These are phyloP conservation scores for Aspergillus intermedius DNA, from an alignment of 2,329 filamentous ascomycete species.

Conservation along the genomic window DNA sequence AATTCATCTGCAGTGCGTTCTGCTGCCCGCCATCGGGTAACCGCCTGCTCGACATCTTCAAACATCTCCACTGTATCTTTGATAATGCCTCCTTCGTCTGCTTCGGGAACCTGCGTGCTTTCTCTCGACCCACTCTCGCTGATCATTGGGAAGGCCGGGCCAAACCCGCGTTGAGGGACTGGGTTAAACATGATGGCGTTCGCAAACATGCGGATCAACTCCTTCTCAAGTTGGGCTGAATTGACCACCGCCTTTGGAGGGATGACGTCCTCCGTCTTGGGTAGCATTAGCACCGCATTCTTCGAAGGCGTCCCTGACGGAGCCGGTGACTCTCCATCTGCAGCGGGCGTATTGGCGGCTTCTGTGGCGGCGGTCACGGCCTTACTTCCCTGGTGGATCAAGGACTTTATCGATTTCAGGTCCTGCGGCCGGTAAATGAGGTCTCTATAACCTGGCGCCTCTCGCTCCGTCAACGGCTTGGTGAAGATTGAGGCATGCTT, in stretches of 20 bases:
- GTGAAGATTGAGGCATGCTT: constrained; percentile 75
- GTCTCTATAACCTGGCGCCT: constrained; percentile 68
- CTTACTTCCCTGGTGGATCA: constrained; percentile 50
- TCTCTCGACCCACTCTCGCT: constrained; percentile 33
- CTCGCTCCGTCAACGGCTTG: constrained; percentile 64
- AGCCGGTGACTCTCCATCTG: constrained; percentile 48
- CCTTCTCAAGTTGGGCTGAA: constrained; percentile 82
- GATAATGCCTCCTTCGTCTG: constrained; percentile 79
- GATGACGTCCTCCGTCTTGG: constrained; percentile 67
- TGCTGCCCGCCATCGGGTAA: constrained; percentile 68
- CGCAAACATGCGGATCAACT: constrained; percentile 92
- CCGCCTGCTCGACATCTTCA: constrained; percentile 71
- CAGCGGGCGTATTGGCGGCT: constrained; percentile 61
- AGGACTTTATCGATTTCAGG: constrained; percentile 68
- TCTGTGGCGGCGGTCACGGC: constrained; percentile 40
- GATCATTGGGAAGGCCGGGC: constrained; percentile 51
- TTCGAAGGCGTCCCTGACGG: constrained; percentile 32
- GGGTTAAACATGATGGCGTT: constrained; percentile 99
- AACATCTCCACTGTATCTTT: constrained; percentile 87
- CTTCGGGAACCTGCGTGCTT: constrained; percentile 53
- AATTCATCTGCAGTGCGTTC: constrained; percentile 46
- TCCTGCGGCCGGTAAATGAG: constrained; percentile 70
- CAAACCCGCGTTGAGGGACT: constrained; percentile 66
- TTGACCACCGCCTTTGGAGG: constrained; percentile 90
- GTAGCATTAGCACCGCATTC: constrained; percentile 36